phyloP scores from a whole-genome alignment of 768 basidiomycete genomes.

The Serendipita indica region DNA sequence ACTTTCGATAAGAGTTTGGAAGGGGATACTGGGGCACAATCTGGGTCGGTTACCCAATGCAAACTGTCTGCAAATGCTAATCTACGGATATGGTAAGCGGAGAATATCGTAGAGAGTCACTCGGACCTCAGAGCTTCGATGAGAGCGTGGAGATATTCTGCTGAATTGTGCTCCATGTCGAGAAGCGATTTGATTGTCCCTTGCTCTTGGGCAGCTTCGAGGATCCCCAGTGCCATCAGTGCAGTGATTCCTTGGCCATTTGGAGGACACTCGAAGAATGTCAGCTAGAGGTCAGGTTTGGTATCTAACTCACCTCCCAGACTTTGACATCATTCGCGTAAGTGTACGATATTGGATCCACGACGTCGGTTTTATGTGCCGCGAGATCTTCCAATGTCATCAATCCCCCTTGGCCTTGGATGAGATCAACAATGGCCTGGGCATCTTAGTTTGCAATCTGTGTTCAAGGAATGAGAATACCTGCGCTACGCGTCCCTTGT shows the following conservation, averaged over 20 bases:
- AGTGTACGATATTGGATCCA: slow-evolving; percentile 85
- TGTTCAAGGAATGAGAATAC: background rate
- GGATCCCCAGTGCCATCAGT: slow-evolving; percentile 78
- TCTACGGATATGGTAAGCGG: slow-evolving; percentile 17
- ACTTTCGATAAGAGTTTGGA: slow-evolving; percentile 76
- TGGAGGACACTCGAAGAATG: slow-evolving; percentile 59
- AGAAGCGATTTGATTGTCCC: slow-evolving; percentile 51
- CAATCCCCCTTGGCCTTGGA: slow-evolving; percentile 74
- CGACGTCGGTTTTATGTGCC: slow-evolving; percentile 59
- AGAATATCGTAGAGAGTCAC: slow-evolving; percentile 16
- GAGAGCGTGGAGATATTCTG: slow-evolving; percentile 74
- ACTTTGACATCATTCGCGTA: slow-evolving; percentile 76
- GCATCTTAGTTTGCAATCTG: background rate
- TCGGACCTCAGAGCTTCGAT: slow-evolving; percentile 70
- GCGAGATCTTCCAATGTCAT: slow-evolving; percentile 92
- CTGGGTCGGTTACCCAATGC: slow-evolving; percentile 88
- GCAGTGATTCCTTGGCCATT: slow-evolving; percentile 97
- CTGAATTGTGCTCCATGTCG: slow-evolving; percentile 80
- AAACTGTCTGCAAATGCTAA: slow-evolving; percentile 71
- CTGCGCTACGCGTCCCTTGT: slow-evolving; percentile 79
- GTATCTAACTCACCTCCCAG: slow-evolving; percentile 55
- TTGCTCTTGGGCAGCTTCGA: slow-evolving; percentile 71
- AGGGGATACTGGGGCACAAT: slow-evolving; percentile 61
- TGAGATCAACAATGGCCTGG: slow-evolving; percentile 64
- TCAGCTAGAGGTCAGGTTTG: slow-evolving; percentile 6